Conservation (phyloP, 257 asterid species). For the Solanum gracilifrons region DNA sequence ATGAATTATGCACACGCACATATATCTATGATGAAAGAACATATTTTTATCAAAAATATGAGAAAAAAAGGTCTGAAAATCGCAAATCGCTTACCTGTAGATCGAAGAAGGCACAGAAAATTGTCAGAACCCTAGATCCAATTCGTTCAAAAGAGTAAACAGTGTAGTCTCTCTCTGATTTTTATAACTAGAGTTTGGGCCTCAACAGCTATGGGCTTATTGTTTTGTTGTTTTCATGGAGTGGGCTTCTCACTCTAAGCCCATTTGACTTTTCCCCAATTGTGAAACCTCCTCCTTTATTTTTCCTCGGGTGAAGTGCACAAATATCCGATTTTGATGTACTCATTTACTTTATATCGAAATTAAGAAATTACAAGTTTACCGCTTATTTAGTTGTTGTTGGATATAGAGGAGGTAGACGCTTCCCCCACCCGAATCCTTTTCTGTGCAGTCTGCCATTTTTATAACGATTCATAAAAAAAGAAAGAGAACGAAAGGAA, state of each 20-base stretch:
- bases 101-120: background rate
- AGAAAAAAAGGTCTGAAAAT: background rate
- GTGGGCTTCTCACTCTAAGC: background rate
- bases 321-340: background rate
- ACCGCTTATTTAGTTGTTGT: background rate
- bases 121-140: slow-evolving; percentile 14
- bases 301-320: background rate
- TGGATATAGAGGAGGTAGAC: background rate
- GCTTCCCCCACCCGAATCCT: background rate
- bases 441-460: background rate
- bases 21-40: background rate
- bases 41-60: background rate
- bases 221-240: background rate
- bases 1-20: background rate
- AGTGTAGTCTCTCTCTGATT: too few species aligned
- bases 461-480: too few species aligned
- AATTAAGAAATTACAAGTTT: background rate
- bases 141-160: background rate
- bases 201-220: background rate
- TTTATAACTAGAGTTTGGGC: background rate
- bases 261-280: background rate
- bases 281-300: background rate
- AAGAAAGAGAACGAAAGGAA: background rate
- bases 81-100: background rate
- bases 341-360: too few species aligned